A percentile compares a stretch with the other conserved stretches of the same genome.
Conservation (phyloP, 2,329 filamentous ascomycete genomes). For the Aspergillus fijiensis region DNA sequence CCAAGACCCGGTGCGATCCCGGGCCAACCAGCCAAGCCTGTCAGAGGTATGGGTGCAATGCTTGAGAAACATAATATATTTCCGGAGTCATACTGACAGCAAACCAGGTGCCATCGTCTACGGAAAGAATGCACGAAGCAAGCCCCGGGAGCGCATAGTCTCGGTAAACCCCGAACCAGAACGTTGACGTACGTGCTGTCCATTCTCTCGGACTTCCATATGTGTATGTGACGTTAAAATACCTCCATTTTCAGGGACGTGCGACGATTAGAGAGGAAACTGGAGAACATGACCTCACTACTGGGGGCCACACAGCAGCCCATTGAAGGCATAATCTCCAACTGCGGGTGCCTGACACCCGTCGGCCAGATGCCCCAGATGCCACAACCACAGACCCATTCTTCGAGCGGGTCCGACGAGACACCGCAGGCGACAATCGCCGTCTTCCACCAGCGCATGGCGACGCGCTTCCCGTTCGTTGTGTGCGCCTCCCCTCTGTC, state of each 20-base stretch:
- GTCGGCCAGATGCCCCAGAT: not conserved
- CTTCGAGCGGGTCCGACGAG: slow-evolving; percentile 1
- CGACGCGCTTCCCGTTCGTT: slow-evolving; percentile 29
- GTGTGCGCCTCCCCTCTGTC: slow-evolving; percentile 18
- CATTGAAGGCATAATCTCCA: not conserved
- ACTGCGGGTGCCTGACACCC: not conserved
- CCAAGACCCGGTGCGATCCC: slow-evolving; percentile 7
- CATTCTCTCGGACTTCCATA: no score
- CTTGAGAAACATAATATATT: not conserved
- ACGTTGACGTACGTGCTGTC: slow-evolving; percentile 2
- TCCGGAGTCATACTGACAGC: not conserved
- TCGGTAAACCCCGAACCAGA: slow-evolving; percentile 4
- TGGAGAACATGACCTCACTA: slow-evolving; percentile 28
- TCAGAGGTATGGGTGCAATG: not conserved
- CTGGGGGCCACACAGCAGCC: slow-evolving; percentile 20
- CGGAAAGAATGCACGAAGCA: slow-evolving; percentile 28
- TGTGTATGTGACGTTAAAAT: not conserved
- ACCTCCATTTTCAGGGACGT: slow-evolving; percentile 21
- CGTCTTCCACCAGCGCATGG: slow-evolving; percentile 15
- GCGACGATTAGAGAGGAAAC: slow-evolving; percentile 25
- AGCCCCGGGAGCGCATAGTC: slow-evolving; percentile 26
- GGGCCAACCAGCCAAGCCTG: slow-evolving; percentile 4
- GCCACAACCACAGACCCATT: not conserved
- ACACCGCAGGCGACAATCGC: slow-evolving; percentile 18
- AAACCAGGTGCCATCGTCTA: slow-evolving; percentile 29